These are phyloP conservation scores for Metschnikowia lunata DNA, from an alignment of 805 yeast species.

Conservation along the genomic window DNA sequence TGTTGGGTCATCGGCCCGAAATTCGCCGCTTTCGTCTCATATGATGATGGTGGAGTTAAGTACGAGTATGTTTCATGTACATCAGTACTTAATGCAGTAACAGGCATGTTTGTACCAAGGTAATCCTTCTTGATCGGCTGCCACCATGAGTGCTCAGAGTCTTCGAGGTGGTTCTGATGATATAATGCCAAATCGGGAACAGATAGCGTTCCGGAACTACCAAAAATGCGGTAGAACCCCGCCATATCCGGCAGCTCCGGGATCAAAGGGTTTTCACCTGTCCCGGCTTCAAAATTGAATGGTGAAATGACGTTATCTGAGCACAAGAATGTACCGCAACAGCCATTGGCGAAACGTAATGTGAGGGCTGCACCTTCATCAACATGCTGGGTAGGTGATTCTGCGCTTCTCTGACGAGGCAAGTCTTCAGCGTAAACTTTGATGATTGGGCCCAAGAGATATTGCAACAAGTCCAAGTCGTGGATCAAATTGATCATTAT, in stretches of 20 bases:
- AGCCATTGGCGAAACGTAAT: conserved; percentile 33
- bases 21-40: conserved; percentile 15
- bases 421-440: conserved; percentile 37
- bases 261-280: conserved; percentile 42
- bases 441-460: conserved; percentile 36
- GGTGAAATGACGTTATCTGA: conserved; percentile 40
- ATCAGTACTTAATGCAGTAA: not conserved
- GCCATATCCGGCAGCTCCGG: conserved; percentile 27
- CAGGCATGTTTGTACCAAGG: not conserved
- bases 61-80: not conserved
- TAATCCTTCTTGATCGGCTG: conserved; percentile 16
- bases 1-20: conserved; percentile 8
- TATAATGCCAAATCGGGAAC: conserved; percentile 38
- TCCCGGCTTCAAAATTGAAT: conserved; percentile 38
- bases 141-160: conserved; percentile 25
- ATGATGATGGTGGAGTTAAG: conserved; percentile 31
- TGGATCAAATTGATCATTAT: conserved; percentile 39
- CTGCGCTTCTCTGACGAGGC: conserved; percentile 25
- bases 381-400: conserved; percentile 21
- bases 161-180: conserved; percentile 24
- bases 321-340: conserved; percentile 40
- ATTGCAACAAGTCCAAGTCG: conserved; percentile 39
- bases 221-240: conserved; percentile 39
- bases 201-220: conserved; percentile 36
- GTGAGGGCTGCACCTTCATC: conserved; percentile 43